These are phyloP conservation scores for Paraphaeosphaeria minitans DNA, from an alignment of 2,329 filamentous ascomycete species.

Conservation along the genomic window DNA sequence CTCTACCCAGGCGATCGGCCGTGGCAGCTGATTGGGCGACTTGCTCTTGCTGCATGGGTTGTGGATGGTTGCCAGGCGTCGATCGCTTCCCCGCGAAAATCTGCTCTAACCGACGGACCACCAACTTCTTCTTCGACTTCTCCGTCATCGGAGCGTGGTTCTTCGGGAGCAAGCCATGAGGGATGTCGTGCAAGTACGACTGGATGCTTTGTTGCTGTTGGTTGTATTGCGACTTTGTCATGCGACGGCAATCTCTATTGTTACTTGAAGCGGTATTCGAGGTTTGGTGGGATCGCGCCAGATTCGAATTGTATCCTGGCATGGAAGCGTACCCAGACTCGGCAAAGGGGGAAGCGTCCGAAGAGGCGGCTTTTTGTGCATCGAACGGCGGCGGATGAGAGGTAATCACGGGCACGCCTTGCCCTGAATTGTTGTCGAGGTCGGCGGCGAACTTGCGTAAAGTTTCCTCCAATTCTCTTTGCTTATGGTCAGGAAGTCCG, in stretches of 20 bases:
- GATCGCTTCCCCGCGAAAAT: constrained; percentile 75
- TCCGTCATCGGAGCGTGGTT: constrained; percentile 68
- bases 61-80: constrained; percentile 51
- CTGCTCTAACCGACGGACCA: constrained; percentile 77
- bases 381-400: constrained; percentile 55
- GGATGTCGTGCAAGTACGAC: constrained; percentile 74
- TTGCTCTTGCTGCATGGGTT: constrained; percentile 62
- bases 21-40: constrained; percentile 61
- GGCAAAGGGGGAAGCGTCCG: constrained; percentile 57
- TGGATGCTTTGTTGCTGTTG: constrained; percentile 62
- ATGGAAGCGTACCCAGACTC: constrained; percentile 69
- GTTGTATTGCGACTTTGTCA: constrained; percentile 39
- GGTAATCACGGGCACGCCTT: constrained; percentile 26
- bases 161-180: constrained; percentile 68
- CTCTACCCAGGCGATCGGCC: constrained; percentile 50
- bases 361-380: constrained; percentile 64
- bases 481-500: constrained; percentile 72
- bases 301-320: constrained; percentile 52
- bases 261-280: constrained; percentile 29
- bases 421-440: constrained; percentile 54
- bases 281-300: constrained; percentile 34
- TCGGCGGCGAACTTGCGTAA: constrained; percentile 72
- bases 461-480: constrained; percentile 74
- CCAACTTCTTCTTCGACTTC: constrained; percentile 74
- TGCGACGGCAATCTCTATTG: constrained; percentile 33